A percentile compares a stretch with the other conserved stretches of the same genome.
phyloP scores from a whole-genome alignment of 768 basidiomycete species.

The Nidularia pulvinata region DNA sequence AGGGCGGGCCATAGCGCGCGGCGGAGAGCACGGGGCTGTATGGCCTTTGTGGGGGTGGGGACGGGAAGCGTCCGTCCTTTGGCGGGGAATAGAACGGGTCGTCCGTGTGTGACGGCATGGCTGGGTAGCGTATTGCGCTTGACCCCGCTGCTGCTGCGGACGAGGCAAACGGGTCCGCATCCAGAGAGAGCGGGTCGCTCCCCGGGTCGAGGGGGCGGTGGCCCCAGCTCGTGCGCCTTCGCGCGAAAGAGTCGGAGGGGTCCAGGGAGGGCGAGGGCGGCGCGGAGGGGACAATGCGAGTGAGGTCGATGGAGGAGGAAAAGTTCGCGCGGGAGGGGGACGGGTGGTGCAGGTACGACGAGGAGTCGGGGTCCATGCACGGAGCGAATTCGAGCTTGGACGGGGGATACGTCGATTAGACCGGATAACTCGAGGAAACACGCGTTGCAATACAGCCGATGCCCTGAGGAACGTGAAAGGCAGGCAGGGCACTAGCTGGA shows the following conservation, averaged over 20 bases:
- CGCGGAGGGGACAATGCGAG: conserved; percentile 6
- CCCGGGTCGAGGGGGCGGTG: conserved; percentile 35
- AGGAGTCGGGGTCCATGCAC: no score
- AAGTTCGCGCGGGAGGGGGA: not conserved
- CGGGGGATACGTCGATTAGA: no score
- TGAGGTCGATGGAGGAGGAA: not conserved
- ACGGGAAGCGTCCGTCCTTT: conserved; percentile 23
- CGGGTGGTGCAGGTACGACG: not conserved
- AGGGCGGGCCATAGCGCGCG: conserved; percentile 27
- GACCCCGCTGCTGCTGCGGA: not conserved
- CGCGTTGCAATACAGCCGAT: no score
- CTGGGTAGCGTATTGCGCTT: not conserved
- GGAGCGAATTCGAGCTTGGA: no score
- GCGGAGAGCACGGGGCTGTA: conserved; percentile 28
- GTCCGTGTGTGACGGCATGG: conserved; percentile 19
- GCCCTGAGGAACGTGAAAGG: no score
- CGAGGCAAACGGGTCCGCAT: conserved; percentile 20
- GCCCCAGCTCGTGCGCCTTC: conserved; percentile 64
- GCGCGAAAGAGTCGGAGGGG: conserved; percentile 45
- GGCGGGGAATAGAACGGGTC: conserved; percentile 49
- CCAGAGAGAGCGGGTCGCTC: conserved; percentile 46
- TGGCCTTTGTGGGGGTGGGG: conserved; percentile 16
- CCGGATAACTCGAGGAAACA: no score
- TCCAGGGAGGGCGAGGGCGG: conserved; percentile 60
- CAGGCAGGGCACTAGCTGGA: no score